These are phyloP conservation scores for Cerioporus squamosus DNA, from an alignment of 1,284 basidiomycete species.

Conservation along the genomic window DNA sequence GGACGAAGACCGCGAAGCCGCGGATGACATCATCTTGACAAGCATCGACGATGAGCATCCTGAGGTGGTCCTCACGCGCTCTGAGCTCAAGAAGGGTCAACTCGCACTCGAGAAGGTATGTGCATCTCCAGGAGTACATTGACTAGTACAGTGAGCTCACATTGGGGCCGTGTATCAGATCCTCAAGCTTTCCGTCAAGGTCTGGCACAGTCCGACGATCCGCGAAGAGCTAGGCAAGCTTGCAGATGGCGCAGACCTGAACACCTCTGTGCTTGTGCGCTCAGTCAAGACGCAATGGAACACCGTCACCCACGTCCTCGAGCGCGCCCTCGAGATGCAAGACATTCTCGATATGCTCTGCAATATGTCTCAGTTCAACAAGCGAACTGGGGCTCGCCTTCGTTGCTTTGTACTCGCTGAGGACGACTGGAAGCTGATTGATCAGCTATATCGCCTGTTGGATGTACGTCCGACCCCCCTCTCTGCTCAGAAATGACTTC, in stretches of 20 bases:
- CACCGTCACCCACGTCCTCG: slow-evolving; percentile 20
- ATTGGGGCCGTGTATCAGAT: background rate
- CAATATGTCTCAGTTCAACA: slow-evolving; percentile 7
- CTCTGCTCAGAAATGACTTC: no score
- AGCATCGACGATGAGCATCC: no score
- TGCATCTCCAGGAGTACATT: no score
- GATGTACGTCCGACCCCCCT: no score
- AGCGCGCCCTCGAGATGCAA: slow-evolving; percentile 17
- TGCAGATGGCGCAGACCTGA: background rate
- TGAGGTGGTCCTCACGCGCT: no score
- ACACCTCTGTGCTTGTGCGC: slow-evolving; percentile 14
- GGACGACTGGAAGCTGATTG: slow-evolving; percentile 24
- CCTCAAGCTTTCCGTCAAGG: background rate
- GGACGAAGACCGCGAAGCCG: no score
- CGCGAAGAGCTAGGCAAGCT: slow-evolving; percentile 15
- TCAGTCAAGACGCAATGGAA: slow-evolving; percentile 29
- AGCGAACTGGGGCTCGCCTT: background rate
- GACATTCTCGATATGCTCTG: slow-evolving; percentile 13
- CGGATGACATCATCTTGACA: no score
- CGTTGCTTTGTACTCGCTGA: slow-evolving; percentile 13
- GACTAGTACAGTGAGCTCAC: no score
- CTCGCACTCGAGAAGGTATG: slow-evolving; percentile 13
- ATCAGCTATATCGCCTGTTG: slow-evolving; percentile 14
- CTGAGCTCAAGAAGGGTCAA: background rate
- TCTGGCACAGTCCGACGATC: slow-evolving; percentile 16